These are phyloP conservation scores for Eucommia ulmoides DNA, from an alignment of 257 asterid genomes.

Conservation along the genomic window DNA sequence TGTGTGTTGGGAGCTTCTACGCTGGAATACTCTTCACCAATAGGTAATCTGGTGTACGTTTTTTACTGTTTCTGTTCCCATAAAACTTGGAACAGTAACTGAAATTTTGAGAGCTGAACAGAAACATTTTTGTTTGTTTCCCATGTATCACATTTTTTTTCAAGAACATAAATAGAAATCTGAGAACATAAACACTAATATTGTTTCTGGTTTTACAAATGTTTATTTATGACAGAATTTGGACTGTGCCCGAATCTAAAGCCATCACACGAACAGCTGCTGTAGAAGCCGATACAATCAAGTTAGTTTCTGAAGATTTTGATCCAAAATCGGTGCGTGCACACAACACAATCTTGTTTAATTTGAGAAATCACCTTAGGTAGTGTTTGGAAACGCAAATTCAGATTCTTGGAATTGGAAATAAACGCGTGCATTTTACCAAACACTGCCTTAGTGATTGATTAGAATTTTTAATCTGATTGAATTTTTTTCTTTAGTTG, in stretches of 20 bases:
- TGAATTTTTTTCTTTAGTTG: constrained; percentile 11
- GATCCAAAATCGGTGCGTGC: constrained; percentile 58
- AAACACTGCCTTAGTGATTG: neutral
- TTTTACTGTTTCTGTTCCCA: neutral
- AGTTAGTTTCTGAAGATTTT: constrained; percentile 66
- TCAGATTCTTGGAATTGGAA: neutral
- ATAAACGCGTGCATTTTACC: neutral
- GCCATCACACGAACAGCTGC: constrained; percentile 50
- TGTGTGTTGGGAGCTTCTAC: constrained; percentile 62
- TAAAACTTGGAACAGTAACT: neutral
- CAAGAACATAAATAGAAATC: neutral
- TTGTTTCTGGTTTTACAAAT: neutral
- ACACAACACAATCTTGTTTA: constrained; percentile 3
- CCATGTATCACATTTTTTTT: neutral
- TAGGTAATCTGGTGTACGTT: too few relatives aligned
- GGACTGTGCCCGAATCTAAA: constrained; percentile 50
- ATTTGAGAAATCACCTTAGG: neutral
- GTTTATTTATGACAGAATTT: too few relatives aligned
- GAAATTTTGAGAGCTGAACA: neutral
- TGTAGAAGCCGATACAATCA: constrained; percentile 53
- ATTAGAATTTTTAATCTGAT: neutral
- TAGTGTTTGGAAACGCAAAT: neutral
- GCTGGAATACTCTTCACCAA: constrained; percentile 74
- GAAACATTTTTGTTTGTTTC: neutral
- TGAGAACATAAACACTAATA: neutral